A percentile compares a stretch with the other conserved stretches of the same genome.
Evolutionary conservation across 257 asterid genomes (phyloP).

Genomic region (Solanum bulbocastanum): DNA sequence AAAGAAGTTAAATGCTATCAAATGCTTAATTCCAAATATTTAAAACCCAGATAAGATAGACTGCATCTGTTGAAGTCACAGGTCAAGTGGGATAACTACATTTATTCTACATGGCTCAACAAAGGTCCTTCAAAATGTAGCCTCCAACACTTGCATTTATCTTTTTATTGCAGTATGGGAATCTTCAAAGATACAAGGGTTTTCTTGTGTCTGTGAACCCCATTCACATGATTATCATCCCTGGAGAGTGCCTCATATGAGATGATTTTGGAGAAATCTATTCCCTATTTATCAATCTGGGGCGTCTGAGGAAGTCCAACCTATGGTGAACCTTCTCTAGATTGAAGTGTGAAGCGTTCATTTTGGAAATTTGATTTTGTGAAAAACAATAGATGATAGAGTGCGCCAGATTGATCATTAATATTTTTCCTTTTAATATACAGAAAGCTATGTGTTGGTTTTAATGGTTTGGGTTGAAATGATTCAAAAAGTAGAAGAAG

Average conservation of each 20-base stretch:
- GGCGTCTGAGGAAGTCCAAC: not conserved
- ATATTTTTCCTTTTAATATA: not conserved
- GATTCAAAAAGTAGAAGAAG: not conserved
- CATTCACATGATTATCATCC: not conserved
- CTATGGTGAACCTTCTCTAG: not conserved
- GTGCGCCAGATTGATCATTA: not conserved
- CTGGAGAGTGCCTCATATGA: not conserved
- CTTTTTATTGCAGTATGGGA: not conserved
- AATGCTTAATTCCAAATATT: not conserved
- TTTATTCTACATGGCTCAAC: not conserved
- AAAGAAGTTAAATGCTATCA: not conserved
- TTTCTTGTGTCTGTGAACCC: not conserved
- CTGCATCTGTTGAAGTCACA: not conserved
- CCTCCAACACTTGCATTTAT: not conserved
- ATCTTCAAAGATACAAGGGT: not conserved
- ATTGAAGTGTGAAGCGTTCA: not conserved
- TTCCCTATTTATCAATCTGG: not conserved
- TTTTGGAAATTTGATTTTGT: not conserved
- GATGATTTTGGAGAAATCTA: not conserved
- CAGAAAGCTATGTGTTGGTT: not conserved
- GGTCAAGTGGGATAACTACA: not conserved
- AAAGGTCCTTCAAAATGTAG: not conserved
- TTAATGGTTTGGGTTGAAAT: not conserved
- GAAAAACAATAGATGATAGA: not conserved
- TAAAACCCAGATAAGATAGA: not conserved